phyloP scores from a whole-genome alignment of 2,329 filamentous ascomycete genomes.

The Aspergillus sp. region DNA sequence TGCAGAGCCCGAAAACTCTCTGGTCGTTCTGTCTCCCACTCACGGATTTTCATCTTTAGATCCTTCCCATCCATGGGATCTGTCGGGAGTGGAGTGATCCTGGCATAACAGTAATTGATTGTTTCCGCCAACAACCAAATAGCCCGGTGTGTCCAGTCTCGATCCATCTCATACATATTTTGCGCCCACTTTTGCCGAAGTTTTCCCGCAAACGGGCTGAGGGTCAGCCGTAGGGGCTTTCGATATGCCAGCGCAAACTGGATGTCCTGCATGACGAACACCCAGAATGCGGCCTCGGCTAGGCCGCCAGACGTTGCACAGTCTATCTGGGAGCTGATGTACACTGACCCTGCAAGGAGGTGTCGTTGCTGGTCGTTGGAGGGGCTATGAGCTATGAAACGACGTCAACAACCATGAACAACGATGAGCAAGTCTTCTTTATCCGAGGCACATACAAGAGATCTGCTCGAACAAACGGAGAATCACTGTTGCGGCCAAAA shows the following conservation, averaged over 20 bases:
- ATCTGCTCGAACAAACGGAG: slow-evolving; percentile 36
- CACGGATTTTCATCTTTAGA: slow-evolving; percentile 23
- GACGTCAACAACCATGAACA: slow-evolving; percentile 9
- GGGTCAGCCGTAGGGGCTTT: slow-evolving; percentile 29
- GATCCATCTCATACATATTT: slow-evolving; percentile 23
- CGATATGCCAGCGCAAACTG: slow-evolving; percentile 32
- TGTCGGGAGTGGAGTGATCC: slow-evolving; percentile 16
- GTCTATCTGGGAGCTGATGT: slow-evolving; percentile 33
- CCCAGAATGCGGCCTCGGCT: slow-evolving; percentile 34
- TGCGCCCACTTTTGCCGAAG: slow-evolving; percentile 27
- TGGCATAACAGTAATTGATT: slow-evolving; percentile 31
- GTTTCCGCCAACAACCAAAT: slow-evolving; percentile 34
- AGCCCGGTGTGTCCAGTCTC: slow-evolving; percentile 32
- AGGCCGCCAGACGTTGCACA: slow-evolving; percentile 32
- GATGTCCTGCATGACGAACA: slow-evolving; percentile 36
- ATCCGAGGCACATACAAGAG: slow-evolving; percentile 23
- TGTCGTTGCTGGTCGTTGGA: slow-evolving; percentile 34
- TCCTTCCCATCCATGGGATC: slow-evolving; percentile 15
- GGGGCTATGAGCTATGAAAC: slow-evolving; percentile 25
- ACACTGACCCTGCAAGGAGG: slow-evolving; percentile 34
- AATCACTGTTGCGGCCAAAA: slow-evolving; percentile 34
- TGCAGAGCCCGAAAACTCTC: slow-evolving; percentile 30
- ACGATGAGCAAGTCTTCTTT: neutral
- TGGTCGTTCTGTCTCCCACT: slow-evolving; percentile 27
- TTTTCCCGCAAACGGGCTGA: slow-evolving; percentile 30